Base-by-base conservation (phyloP, 2,329 filamentous ascomycete species). In the Lasiodiplodia hormozganensis region DNA sequence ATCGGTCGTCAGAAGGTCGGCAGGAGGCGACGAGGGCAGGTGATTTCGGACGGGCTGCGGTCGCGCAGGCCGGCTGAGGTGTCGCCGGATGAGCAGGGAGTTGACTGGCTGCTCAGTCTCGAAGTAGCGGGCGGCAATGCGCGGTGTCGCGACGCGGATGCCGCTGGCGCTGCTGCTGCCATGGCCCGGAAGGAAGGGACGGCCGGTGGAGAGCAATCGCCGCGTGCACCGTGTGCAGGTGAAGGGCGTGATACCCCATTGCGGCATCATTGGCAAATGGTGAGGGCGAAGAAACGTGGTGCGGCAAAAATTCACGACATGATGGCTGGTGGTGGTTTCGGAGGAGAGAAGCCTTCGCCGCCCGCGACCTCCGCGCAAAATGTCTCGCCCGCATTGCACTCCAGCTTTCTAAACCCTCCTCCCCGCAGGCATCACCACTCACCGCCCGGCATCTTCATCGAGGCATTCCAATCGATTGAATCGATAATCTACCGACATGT, bases 371-470 rank as follows among this genome's bases (percentile, higher is more conserved):
- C 38, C 21, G 14, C 7, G 14, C 36, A 49, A 62, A 49, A 49
- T 14, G 58, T 62, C 58, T 62, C 58, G 18, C 40, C 40, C 40
- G 40, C 40, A 47, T 47, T 31, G 34, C 23, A 28, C 72, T 73
- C 70, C 75, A 68, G 31, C 31, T 68, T 75, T 76, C 75, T 71
- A 67, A 31, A 71, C 60, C 70, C 69, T 75, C 76, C 75, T 74
- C 73, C 71, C 74, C 74, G 21, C 8, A 34, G 31, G 74, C 72
- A 74, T 18, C 64, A 60, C 56, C 60, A 65, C 40, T 62, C 53
- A 23, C 57, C 54, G 18, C 16, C 62, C 36, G n/a, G 47, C 65
- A 25, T 31, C 65, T 21, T 54, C 16, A 69, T 36, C 16, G 56
- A n/a, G 28, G 2, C 16, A 18, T 38, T 28, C 18, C 21, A 28